These are phyloP conservation scores for Flaveria robusta DNA, from an alignment of 129 eudicot genomes.

Conservation along the genomic window DNA sequence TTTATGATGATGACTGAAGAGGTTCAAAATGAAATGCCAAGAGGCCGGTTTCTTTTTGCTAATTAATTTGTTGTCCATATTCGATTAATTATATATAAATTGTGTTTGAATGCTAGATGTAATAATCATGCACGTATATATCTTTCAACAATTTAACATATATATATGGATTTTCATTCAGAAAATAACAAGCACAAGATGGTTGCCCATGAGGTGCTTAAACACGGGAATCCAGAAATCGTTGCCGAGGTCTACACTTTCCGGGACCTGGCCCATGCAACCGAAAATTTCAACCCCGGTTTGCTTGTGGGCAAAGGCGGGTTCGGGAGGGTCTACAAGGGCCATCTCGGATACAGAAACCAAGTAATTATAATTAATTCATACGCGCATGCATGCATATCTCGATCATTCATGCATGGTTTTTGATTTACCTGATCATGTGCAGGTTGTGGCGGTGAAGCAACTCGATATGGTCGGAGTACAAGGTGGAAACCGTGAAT, in stretches of 20 bases:
- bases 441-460: conserved; percentile 59
- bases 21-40: conserved; percentile 1
- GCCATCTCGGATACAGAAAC: conserved; percentile 42
- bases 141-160: no score
- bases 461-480: conserved; percentile 67
- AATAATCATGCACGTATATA: no score
- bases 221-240: conserved; percentile 38
- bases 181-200: conserved; percentile 46
- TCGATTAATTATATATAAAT: neutral
- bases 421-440: neutral
- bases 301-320: conserved; percentile 68
- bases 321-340: conserved; percentile 84
- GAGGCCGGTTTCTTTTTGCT: neutral
- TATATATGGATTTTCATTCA: neutral
- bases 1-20: conserved; percentile 2
- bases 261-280: conserved; percentile 62
- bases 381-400: conserved; percentile 2
- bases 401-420: neutral
- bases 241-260: conserved; percentile 58
- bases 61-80: neutral
- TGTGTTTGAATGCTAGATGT: no score
- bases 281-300: conserved; percentile 64
- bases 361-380: conserved; percentile 55
- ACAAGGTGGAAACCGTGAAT: conserved; percentile 59
- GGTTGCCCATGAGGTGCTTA: conserved; percentile 61